Base-by-base conservation (phyloP, 164 flowering plant species). In the Aristolochia contorta region DNA sequence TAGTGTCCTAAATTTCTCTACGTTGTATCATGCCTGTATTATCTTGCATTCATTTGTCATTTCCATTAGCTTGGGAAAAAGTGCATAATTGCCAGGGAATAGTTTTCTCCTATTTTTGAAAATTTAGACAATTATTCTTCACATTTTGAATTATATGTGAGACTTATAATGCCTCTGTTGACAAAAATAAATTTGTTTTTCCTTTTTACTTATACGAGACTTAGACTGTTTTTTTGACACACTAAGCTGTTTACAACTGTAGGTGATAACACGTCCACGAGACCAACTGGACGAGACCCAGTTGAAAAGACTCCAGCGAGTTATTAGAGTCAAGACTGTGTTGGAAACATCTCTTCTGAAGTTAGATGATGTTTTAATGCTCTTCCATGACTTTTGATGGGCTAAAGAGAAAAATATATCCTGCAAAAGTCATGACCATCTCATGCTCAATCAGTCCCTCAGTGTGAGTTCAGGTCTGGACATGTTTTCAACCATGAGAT, bases 361-460 rank as follows among this genome's bases (percentile, higher is more conserved):
- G 70, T 77, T 87, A 52, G 94, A 87, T 65, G 86, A 84, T 65
- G 77, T 81, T 50, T 56, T 83, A 56, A 74, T 87, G 84, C 79
- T 87, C 48, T 83, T 84, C 71, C 74, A 74, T 67, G 84, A 79
- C 64, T 84, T 82, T 59, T 82, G 63, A 78, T 21, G 19, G 53
- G 43, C 3, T 37, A 37, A 37, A 37, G 12, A 37, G 43, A 10
- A 37, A 37, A 10, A 37, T 37, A 10, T 10, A 37, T 37, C 43
- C 43, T 37, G 1, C 12, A 37, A 8, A 37, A 1, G 5, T 37
- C 43, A 2, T 37, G 43, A 3, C 43, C 5, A 37, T 37, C 43
- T 37, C 43, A 37, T 37, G 9, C 12, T 37, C 12, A 10, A 37
- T 1, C 12, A 37, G 10, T 37, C 43, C 43, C 12, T 37, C 1